phyloP scores from a whole-genome alignment of 768 basidiomycete species.

The Hirschioporus abietinus region DNA sequence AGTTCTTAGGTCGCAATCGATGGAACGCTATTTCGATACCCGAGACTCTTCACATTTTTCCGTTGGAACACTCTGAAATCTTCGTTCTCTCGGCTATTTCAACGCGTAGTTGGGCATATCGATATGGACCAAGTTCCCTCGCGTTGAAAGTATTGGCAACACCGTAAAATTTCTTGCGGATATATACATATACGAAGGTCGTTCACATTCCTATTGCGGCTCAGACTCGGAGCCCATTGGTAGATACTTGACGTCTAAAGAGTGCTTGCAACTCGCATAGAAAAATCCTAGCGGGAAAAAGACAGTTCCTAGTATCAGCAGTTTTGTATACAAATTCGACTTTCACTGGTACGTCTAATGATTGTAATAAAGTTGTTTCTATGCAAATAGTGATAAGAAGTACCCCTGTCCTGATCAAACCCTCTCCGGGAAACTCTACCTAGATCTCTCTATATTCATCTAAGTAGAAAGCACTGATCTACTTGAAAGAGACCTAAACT shows the following conservation, averaged over 20 bases:
- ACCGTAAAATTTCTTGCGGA: no score
- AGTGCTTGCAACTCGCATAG: no score
- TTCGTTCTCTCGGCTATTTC: neutral
- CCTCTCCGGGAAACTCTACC: neutral
- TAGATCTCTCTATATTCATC: neutral
- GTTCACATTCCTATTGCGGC: no score
- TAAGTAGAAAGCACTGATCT: no score
- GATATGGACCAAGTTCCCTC: no score
- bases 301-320: neutral
- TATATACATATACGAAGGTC: no score
- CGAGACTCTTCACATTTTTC: neutral
- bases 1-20: neutral
- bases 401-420: neutral
- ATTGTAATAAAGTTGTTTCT: neutral
- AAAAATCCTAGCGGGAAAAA: no score
- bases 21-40: neutral
- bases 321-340: neutral
- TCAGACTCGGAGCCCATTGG: no score
- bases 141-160: no score
- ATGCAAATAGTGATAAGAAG: neutral
- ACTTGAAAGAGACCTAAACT: no score
- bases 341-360: neutral
- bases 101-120: neutral
- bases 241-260: no score
- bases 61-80: no score